phyloP scores from a whole-genome alignment of 345 rosid genomes.

The Sonneratia alba region DNA sequence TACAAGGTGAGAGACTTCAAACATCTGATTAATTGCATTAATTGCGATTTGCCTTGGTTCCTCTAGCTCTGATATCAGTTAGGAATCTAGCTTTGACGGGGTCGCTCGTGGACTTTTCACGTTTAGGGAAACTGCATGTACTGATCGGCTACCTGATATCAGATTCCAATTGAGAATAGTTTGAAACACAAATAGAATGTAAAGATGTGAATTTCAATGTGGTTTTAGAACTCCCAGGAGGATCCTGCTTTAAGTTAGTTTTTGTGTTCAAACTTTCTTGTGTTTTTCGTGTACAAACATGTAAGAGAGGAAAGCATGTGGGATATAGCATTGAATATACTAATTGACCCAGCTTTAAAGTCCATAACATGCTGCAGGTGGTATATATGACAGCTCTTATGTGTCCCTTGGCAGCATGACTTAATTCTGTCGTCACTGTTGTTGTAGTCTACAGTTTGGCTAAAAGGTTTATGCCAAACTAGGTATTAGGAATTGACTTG shows the following conservation, averaged over 20 bases:
- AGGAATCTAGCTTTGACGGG: neutral
- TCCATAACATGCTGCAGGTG: too few relatives aligned
- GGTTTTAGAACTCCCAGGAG: neutral
- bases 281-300: neutral
- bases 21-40: neutral
- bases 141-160: neutral
- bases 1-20: slow-evolving; percentile 33
- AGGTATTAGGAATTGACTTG: neutral
- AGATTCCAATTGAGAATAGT: neutral
- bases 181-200: neutral
- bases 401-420: neutral
- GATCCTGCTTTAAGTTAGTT: neutral
- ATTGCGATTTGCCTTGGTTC: neutral
- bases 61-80: neutral
- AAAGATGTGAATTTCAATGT: neutral
- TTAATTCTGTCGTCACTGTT: too few relatives aligned
- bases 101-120: too few relatives aligned
- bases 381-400: too few relatives aligned
- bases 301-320: neutral
- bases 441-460: too few relatives aligned
- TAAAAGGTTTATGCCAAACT: neutral
- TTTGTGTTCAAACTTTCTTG: too few relatives aligned
- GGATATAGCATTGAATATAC: too few relatives aligned
- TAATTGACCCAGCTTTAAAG: too few relatives aligned
- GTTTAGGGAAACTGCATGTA: neutral